A percentile compares a stretch with the other conserved stretches of the same genome.
These are phyloP conservation scores for Prunella vulgaris DNA, from an alignment of 257 asterid species.

Conservation along the genomic window DNA sequence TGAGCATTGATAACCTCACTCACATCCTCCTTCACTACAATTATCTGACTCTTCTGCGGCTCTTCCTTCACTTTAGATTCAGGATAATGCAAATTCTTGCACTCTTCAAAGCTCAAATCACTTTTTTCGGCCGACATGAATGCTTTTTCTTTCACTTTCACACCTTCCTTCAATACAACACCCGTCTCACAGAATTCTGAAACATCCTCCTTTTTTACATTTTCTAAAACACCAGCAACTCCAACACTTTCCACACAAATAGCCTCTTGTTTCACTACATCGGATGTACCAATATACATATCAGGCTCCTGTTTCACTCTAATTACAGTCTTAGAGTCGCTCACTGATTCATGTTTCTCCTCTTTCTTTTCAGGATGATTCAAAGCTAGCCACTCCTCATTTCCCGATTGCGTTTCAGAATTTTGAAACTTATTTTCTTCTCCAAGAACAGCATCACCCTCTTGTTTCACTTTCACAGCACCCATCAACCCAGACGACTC, in stretches of 20 bases:
- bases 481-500: not conserved
- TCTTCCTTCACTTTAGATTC: conserved; percentile 26
- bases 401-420: not conserved
- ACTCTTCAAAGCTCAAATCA: not conserved
- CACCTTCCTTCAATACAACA: not conserved
- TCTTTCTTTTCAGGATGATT: conserved; percentile 12
- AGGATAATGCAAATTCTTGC: not conserved
- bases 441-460: not conserved
- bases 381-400: conserved; percentile 24
- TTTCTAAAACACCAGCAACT: not conserved
- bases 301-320: conserved; percentile 33
- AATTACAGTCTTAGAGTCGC: not conserved
- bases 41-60: not conserved
- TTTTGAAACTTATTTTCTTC: not conserved
- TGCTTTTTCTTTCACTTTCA: conserved; percentile 33
- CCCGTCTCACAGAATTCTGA: not conserved
- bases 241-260: not conserved
- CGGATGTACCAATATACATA: not conserved
- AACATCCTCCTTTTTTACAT: not conserved
- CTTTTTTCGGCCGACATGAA: not conserved
- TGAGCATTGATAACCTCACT: conserved; percentile 32
- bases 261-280: conserved; percentile 13
- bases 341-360: not conserved
- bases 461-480: not conserved
- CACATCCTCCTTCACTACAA: conserved; percentile 27